Evolutionary conservation across 225 moss, liverwort and hornwort species (phyloP).

Genomic region (Marchantia polymorpha): DNA sequence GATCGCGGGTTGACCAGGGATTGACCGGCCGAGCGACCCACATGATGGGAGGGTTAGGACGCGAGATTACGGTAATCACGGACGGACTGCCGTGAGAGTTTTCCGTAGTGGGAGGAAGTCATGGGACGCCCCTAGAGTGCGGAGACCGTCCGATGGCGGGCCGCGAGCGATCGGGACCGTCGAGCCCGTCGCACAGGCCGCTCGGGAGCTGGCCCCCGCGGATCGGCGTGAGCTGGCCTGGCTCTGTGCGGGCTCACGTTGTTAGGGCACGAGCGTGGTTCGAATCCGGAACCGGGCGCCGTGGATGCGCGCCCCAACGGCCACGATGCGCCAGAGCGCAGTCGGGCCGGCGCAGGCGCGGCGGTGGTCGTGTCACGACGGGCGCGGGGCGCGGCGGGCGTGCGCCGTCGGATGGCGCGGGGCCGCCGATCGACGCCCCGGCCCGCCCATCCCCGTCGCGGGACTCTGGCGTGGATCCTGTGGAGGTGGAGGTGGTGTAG

Average conservation of each 20-base stretch:
- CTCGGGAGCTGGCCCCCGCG: neutral
- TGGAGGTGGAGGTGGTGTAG: neutral
- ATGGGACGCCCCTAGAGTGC: neutral
- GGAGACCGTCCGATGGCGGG: neutral
- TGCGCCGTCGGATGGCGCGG: conserved; percentile 1
- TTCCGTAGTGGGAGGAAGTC: conserved; percentile 16
- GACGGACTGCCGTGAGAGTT: neutral
- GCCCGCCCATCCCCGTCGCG: conserved; percentile 1
- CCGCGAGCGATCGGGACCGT: neutral
- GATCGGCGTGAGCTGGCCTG: conserved; percentile 13
- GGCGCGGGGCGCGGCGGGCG: neutral
- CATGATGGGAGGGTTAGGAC: neutral
- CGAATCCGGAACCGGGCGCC: neutral
- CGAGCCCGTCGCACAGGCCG: neutral
- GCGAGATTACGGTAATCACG: neutral
- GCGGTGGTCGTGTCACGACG: neutral
- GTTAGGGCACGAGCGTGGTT: conserved; percentile 24
- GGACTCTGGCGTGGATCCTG: neutral
- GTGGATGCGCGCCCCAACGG: conserved; percentile 1
- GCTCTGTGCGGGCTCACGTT: conserved; percentile 7
- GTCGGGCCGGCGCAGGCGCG: neutral
- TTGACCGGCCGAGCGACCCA: too few species aligned
- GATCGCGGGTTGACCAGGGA: too few species aligned
- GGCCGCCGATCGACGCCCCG: conserved; percentile 2
- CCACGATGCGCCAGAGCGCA: neutral